phyloP scores from a whole-genome alignment of 805 yeast genomes.

The Zygosaccharomyces rouxii region DNA sequence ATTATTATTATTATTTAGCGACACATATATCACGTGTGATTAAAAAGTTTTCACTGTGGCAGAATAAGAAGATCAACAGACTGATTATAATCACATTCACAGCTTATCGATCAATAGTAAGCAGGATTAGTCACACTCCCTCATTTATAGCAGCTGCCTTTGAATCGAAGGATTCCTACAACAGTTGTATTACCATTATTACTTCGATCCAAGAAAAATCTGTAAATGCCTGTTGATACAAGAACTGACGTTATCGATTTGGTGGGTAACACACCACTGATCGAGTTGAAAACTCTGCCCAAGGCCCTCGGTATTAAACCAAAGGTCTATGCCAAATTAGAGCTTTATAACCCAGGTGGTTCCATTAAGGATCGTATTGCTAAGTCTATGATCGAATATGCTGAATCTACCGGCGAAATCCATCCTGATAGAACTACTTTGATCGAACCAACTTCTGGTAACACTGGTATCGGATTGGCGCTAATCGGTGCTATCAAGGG shows the following conservation, averaged over 20 bases:
- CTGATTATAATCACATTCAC: neutral
- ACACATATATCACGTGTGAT: conserved; percentile 1
- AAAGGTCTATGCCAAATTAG: conserved; percentile 66
- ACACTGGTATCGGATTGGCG: conserved; percentile 88
- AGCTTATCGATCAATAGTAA: neutral
- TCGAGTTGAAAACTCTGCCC: conserved; percentile 70
- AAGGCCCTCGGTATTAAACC: conserved; percentile 73
- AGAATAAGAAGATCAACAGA: conserved; percentile 1
- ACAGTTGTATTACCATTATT: neutral
- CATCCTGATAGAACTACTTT: conserved; percentile 75
- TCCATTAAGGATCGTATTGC: conserved; percentile 89
- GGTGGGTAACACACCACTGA: conserved; percentile 83
- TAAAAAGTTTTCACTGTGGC: conserved; percentile 7
- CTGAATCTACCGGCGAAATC: conserved; percentile 70
- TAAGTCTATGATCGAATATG: conserved; percentile 78
- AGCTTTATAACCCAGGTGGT: conserved; percentile 84
- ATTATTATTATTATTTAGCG: neutral
- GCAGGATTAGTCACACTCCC: neutral
- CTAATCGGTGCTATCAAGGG: conserved; percentile 83
- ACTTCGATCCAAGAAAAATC: neutral
- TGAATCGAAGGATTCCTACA: no score
- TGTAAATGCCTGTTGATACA: conserved; percentile 19
- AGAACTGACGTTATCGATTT: conserved; percentile 56
- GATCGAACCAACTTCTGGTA: conserved; percentile 88
- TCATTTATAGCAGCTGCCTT: neutral